Base-by-base conservation (phyloP, 371 early-diverging fungal species). In the Racocetra persica region DNA sequence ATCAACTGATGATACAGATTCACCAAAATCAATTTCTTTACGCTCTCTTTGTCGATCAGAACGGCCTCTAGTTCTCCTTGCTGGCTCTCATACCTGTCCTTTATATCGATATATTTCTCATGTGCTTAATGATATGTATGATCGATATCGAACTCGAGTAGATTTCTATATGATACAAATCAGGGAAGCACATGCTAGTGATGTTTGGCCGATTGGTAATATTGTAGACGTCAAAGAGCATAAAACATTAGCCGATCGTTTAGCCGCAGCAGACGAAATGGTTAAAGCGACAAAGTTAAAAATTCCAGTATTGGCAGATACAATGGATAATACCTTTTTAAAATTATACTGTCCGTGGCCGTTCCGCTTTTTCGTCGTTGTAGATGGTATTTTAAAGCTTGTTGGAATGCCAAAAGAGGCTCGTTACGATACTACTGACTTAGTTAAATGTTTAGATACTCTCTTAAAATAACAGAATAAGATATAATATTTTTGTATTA, bases 171-270 rank as follows among this genome's bases (percentile, higher is more conserved):
- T 77, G 77, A 77, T 77, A 62, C 77, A 77, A 77, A 77, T 77
- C 62, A 62, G 77, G 20, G 77, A 77, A 77, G 77, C 77, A 62
- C 77, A 77, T 63, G 77, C 77, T 41, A 63, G 63, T 55, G 77
- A 77, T 51, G 77, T 77, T 77, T 77, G 77, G 77, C 77, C 77
- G 22, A 77, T 77, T 77, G 77, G 77, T 77, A 77, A 77, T 77
- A 51, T 77, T 63, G 77, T 77, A 65, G 16, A 45, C 28, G 77
- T 77, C 16, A 77, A 51, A 24, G 77, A 77, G 16, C 77, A 77
- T 20, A 49, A 41, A 20, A 77, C 77, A 51, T 63, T 77, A 77
- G 63, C 32, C 16, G 77, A 77, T 8, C 65, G 77, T 1, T 77
- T 77, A 18, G 5, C 51, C 11, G 77, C 77, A 49, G 77, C 77